Base-by-base conservation (phyloP, 1,284 basidiomycete species). In the Anthracocystis setariae region DNA sequence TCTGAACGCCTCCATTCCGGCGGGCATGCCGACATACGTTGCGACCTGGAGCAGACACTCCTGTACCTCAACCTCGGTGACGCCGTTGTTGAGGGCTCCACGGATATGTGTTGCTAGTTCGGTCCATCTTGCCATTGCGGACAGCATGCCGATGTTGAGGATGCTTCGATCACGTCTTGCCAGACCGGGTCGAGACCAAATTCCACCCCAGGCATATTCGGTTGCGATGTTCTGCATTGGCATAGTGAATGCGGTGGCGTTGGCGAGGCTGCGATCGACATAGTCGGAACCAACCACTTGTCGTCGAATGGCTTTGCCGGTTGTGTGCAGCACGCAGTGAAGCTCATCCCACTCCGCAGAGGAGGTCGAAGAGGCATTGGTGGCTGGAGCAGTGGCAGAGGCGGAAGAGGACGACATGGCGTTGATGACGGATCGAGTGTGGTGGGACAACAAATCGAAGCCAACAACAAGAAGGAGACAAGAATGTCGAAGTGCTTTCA, bases 11-110 rank as follows among this genome's bases (percentile, higher is more conserved):
- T 73, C 70, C 65, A 73, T 51, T 2, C 61, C 64, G 8, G 70
- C 70, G 10, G 70, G 70, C 59, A 69, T 69, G 3, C 70, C 70
- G 4, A 64, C 65, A 32, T 73, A 73, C 20, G 55, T 58, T 23
- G 64, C 54, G 12, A 73, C 70, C 17, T 68, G 64, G 2, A 73
- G 56, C 45, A 73, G 45, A 39, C 65, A 62, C 38, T 73, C 71
- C 25, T 61, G 54, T 5, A 73, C 35, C 49, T 73, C 64, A 25
- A 25, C 18, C 43, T 61, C 61, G 32, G 60, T 70, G 3, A 73
- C 48, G 18, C 71, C 71, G 35, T 73, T 73, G 55, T 60, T 73
- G 29, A 73, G 65, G 3, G 71, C 71, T 10, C 71, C 71, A 44
- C 65, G 61, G 13, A 70, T 39, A 27, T 73, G 71, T 13, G 51